Base-by-base conservation (phyloP, 1,284 basidiomycete genomes). In the Kwoniella shivajii region DNA sequence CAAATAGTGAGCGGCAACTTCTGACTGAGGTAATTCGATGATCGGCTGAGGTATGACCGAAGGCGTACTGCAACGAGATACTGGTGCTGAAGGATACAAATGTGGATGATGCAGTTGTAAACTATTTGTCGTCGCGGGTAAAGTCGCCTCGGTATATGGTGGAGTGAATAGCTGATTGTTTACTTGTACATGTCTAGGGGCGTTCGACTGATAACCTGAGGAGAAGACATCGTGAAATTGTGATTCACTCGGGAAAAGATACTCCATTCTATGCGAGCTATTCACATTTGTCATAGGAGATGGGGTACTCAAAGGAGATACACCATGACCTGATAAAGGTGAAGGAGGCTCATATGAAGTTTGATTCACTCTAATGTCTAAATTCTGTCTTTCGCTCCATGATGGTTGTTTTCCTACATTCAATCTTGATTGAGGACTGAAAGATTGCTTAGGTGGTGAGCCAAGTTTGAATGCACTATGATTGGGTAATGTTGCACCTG, bases 1-100 rank as follows among this genome's bases (percentile, higher is more conserved):
- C 14, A 72, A 53, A 24, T 62, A 44, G n/a, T 44, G 37, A 13
- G 55, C 45, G 6, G 64, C 62, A n/a, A 58, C 44, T 42, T 61
- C 56, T 5, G 60, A 61, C 30, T 46, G 56, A 37, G 56, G 57
- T 22, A 45, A 41, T 36, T 50, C 31, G 3, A 22, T 20, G 1
- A 24, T 7, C 16, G 54, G 45, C 41, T 36, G 54, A 36, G 49
- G 56, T 1, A 37, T 53, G 31, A 46, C 31, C 16, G 34, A 47
- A 14, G 47, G 38, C 27, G 27, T 47, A 13, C 46, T 45, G 2
- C 31, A 30, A 26, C 37, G 46, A 6, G 37, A 37, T 1, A 45
- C 37, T 27, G 54, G 54, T 20, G 51, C 51, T 13, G 42, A 50
- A 14, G 51, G 39, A 31, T 49, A 56, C 18, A 54, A 56, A 20